Conservation (phyloP, 164 flowering plant genomes). For the Buxus sempervirens region DNA sequence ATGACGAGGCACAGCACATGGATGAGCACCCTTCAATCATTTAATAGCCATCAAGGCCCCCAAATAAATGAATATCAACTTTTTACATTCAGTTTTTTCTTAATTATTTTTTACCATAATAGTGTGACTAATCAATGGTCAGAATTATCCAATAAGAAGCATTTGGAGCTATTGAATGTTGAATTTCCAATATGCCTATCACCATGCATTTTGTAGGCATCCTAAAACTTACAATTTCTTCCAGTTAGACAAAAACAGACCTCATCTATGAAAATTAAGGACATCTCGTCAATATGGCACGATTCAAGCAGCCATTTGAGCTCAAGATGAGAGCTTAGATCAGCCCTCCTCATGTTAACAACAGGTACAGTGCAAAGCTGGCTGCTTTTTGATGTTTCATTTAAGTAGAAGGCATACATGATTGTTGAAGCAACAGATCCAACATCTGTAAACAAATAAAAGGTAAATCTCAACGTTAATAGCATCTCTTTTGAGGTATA, state of each 20-base stretch:
- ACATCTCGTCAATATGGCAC: slow-evolving; percentile 51
- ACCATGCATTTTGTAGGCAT: background rate
- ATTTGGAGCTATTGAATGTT: too few relatives aligned
- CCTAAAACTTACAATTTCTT: background rate
- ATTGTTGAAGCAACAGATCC: slow-evolving; percentile 55
- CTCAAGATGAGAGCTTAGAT: slow-evolving; percentile 45
- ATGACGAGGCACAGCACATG: background rate
- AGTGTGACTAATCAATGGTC: background rate
- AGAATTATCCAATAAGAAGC: background rate
- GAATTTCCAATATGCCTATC: background rate
- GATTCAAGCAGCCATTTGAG: slow-evolving; percentile 58
- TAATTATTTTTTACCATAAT: background rate
- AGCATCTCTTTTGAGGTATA: background rate
- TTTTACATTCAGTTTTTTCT: background rate
- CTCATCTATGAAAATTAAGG: slow-evolving; percentile 58
- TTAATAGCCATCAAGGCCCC: too few relatives aligned
- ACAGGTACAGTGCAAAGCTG: slow-evolving; percentile 60
- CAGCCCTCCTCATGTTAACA: slow-evolving; percentile 62
- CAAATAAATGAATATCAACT: background rate
- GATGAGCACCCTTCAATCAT: background rate
- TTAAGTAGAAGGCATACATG: slow-evolving; percentile 64
- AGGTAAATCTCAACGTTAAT: background rate
- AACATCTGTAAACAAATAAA: slow-evolving; percentile 37
- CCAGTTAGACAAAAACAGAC: slow-evolving; percentile 24
- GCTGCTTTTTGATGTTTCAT: slow-evolving; percentile 28